Evolutionary conservation across 495 filamentous ascomycete genomes (phyloP).

Genomic region (Podospora tetraspora): DNA sequence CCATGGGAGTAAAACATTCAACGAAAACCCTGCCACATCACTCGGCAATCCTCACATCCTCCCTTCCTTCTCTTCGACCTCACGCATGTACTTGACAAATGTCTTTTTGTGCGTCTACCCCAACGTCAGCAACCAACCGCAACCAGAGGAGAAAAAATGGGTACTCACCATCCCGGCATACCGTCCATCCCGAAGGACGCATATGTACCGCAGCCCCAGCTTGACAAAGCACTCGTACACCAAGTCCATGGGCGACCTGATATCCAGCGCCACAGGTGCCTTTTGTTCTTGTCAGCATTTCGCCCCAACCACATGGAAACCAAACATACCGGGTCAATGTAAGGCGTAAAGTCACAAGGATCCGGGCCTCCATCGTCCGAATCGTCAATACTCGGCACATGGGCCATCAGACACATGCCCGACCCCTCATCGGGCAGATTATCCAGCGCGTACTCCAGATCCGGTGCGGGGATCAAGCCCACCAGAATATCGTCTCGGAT

Average conservation of each 20-base stretch:
- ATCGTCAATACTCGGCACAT: conserved; percentile 50
- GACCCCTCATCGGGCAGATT: conserved; percentile 67
- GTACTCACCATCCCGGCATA: conserved; percentile 78
- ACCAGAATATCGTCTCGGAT: conserved; percentile 72
- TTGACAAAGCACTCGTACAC: conserved; percentile 98
- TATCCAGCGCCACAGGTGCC: conserved; percentile 83
- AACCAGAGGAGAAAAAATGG: neutral
- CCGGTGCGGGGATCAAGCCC: conserved; percentile 88
- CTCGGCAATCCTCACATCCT: conserved; percentile 9
- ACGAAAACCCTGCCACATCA: neutral
- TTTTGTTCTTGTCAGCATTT: conserved; percentile 13
- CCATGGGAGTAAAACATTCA: neutral
- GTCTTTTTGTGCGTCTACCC: conserved; percentile 80
- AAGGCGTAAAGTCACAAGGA: conserved; percentile 79
- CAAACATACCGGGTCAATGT: conserved; percentile 75
- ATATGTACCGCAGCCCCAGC: conserved; percentile 86
- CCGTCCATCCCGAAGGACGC: conserved; percentile 74
- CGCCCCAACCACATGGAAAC: neutral
- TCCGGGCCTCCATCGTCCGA: conserved; percentile 56
- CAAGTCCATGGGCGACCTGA: conserved; percentile 85
- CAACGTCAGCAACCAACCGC: conserved; percentile 15
- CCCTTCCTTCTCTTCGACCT: conserved; percentile 59
- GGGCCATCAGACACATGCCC: conserved; percentile 74
- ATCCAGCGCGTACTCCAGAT: conserved; percentile 90
- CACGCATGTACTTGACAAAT: conserved; percentile 90